Evolutionary conservation across 2,329 filamentous ascomycete genomes (phyloP).

Genomic region (Botrytis sinoallii): DNA sequence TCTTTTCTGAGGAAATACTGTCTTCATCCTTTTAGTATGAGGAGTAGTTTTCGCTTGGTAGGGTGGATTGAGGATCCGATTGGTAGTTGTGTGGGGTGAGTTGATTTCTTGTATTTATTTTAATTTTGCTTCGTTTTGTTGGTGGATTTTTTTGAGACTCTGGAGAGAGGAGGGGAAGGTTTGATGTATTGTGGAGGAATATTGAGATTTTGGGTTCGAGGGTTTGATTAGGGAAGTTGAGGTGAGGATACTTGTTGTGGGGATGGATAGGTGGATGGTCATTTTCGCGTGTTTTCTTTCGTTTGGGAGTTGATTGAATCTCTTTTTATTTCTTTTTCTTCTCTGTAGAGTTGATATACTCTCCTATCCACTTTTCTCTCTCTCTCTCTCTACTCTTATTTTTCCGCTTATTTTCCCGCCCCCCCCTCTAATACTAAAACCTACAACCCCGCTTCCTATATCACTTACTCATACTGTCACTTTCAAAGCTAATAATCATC

Average conservation of each 20-base stretch:
- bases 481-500: neutral
- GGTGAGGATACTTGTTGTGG: neutral
- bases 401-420: too few species aligned
- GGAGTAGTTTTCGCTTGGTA: neutral
- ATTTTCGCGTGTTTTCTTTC: neutral
- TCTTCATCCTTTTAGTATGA: slow-evolving; percentile 1
- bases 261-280: neutral
- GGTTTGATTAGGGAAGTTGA: neutral
- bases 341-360: neutral
- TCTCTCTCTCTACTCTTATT: neutral
- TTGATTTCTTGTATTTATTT: neutral
- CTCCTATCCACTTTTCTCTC: neutral
- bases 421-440: too few species aligned
- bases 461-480: too few species aligned
- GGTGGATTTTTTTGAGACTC: accelerated
- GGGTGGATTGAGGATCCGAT: neutral
- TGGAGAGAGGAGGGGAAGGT: neutral
- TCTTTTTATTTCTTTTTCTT: neutral
- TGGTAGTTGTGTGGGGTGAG: neutral
- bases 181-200: too few species aligned
- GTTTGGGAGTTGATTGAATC: neutral
- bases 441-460: too few species aligned
- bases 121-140: neutral
- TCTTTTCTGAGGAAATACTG: neutral
- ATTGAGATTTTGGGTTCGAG: neutral